Evolutionary conservation across 176 grass and related monocot species (phyloP), one percentile per base, ranked within the genome.

Genomic region (Oryza officinalis): DNA sequence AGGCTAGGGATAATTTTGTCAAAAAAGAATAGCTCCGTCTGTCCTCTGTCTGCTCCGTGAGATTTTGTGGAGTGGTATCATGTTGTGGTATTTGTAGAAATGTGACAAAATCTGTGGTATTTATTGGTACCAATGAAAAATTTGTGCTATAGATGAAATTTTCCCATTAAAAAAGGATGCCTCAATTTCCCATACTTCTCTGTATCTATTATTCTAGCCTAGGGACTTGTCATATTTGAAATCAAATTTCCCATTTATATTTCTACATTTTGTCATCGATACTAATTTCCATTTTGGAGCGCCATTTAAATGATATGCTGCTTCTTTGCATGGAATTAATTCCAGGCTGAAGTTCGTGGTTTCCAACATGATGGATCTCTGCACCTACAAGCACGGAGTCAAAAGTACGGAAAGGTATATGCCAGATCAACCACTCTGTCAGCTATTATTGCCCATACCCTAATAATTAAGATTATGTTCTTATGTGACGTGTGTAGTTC

Each of bases 351-450:
- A 91, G 93, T 99, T 81, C 91, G 93, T 81, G 96, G 91, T 46
- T 96, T 99, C 41, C 93, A 99, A 27, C 89, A 96, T 81, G 96
- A 99, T 89, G 93, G 96, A 72, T 96, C 91, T 79, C 76, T 99
- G 67, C 91, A 99, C 27, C 89, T 99, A 60, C 96, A 96, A 92
- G 96, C 96, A 89, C 92, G 93, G 88, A 98, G 96, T 90, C 93
- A 98, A 81, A 96, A 98, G 72, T 96, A 98, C 79, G 93, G 96
- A 89, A 96, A 96, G 87, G 96, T 99, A 70, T 45, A 50, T 81
- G 27, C 26, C 33, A 69, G 32, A 81, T 38, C 66, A 54, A 8
- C 63, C 71, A 68, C 66, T 77, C 18, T 73, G 13, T 32, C 35
- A n/a, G 32, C 14, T 63, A 76, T 66, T 57, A 54, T 71, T 60